Conservation (phyloP, 805 yeast species). For the Metschnikowia matae region DNA sequence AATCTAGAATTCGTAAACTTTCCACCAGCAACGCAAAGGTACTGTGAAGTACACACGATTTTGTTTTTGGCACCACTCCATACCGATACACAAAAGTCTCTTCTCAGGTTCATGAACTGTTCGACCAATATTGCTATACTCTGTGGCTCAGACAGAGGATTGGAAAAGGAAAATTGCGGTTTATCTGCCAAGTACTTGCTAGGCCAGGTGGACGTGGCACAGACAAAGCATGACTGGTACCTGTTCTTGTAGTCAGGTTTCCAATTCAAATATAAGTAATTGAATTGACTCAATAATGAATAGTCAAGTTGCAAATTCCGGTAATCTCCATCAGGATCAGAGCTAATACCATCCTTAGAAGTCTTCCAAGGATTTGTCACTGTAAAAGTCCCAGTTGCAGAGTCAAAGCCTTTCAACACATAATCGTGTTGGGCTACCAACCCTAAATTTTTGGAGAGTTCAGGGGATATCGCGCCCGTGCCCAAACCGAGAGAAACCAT, state of each 20-base stretch:
- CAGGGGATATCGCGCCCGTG: slow-evolving; percentile 46
- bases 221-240: slow-evolving; percentile 21
- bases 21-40: slow-evolving; percentile 14
- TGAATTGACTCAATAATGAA: slow-evolving; percentile 26
- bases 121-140: slow-evolving; percentile 25
- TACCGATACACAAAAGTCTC: slow-evolving; percentile 11
- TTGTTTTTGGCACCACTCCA: slow-evolving; percentile 8
- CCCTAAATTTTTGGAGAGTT: slow-evolving; percentile 29
- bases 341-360: slow-evolving; percentile 11
- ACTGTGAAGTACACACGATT: slow-evolving; percentile 18
- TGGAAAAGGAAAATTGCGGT: slow-evolving; percentile 45
- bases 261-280: slow-evolving; percentile 70
- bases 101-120: slow-evolving; percentile 2
- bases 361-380: slow-evolving; percentile 37
- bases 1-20: slow-evolving; percentile 37
- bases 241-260: slow-evolving; percentile 32
- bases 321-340: not conserved
- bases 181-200: slow-evolving; percentile 21
- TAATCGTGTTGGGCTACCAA: slow-evolving; percentile 69
- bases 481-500: slow-evolving; percentile 60
- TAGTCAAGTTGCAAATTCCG: slow-evolving; percentile 16
- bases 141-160: slow-evolving; percentile 21
- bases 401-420: slow-evolving; percentile 35
- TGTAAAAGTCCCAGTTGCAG: not conserved
- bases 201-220: slow-evolving; percentile 9